Base-by-base conservation (phyloP, 2,329 filamentous ascomycete genomes). In the Colletotrichum plurivorum region DNA sequence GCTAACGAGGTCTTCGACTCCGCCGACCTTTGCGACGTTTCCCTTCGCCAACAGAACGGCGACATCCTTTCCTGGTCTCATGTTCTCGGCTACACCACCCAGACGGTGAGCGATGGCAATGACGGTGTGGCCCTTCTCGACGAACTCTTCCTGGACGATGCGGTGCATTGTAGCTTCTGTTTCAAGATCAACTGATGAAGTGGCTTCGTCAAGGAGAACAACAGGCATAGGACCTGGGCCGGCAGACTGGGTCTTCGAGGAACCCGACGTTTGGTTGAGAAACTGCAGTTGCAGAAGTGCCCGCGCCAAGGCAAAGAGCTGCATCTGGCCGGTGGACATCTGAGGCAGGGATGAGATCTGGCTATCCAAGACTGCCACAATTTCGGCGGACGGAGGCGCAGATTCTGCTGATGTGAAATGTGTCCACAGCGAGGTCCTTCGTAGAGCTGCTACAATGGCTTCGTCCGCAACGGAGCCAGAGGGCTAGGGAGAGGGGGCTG, bases 301-400 rank as follows among this genome's bases (percentile, higher is more conserved):
- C 20, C 65, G 46, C 2, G 65, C 25, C 10, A 68, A 36, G 27
- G 65, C n/a, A 12, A 68, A 57, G 0, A 68, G 27, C 1, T 68
- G 60, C 1, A 27, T 52, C 5, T 68, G 65, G 3, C 65, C 65
- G 7, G 60, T 46, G 4, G 65, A 68, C 48, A 68, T 64, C n/a
- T 64, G 60, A 5, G 65, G 46, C n/a, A 68, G 16, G 3, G 52
- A 57, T 2, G 53, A 25, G 3, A 68, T 45, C 2, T 45, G 2
- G 1, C 45, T 57, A 2, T 68, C 60, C 5, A 68, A 13, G 1
- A 41, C 39, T 1, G 41, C 8, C 10, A n/a, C 8, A 5, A 18
- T 20, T 18, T 49, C 27, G 9, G 27, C 10, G 1, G 12, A 9
- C 2, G 46, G 6, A 1, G 52, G 27, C 5, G 16, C 16, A 12